Percentiles rank a stretch among this genome's conserved stretches.
Evolutionary conservation across 306 rosid genomes (phyloP).

Genomic region (Ormosia semicastrata): DNA sequence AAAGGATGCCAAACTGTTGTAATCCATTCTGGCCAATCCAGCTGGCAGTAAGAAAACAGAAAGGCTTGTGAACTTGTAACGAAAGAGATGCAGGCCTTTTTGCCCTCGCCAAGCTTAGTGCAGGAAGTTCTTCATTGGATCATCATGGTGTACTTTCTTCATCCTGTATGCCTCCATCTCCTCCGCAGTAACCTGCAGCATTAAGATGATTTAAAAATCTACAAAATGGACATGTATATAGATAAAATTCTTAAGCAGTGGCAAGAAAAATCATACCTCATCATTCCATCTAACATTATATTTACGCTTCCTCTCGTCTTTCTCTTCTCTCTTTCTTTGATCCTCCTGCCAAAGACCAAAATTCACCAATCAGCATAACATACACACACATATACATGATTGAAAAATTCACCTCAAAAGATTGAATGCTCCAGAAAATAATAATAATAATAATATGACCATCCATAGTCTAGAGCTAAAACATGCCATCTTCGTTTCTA

Average conservation of each 20-base stretch:
- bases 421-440: not conserved
- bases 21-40: not conserved
- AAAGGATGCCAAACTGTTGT: not conserved
- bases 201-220: not conserved
- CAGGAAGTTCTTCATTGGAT: conserved; percentile 53
- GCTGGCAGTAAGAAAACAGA: not conserved
- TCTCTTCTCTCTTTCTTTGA: conserved; percentile 60
- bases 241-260: not conserved
- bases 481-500: not conserved
- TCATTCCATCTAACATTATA: conserved; percentile 57
- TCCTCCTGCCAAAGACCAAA: conserved; percentile 49
- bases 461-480: not conserved
- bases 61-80: not conserved
- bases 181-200: conserved; percentile 44
- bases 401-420: not conserved
- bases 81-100: not conserved
- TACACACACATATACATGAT: not conserved
- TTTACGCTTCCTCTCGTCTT: conserved; percentile 58
- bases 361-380: not conserved
- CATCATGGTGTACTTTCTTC: conserved; percentile 56
- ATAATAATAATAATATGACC: not conserved
- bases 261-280: conserved; percentile 35
- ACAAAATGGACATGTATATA: not conserved
- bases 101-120: not conserved
- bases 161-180: conserved; percentile 64